phyloP scores from a whole-genome alignment of 768 basidiomycete genomes.

The Pisolithus tinctorius region DNA sequence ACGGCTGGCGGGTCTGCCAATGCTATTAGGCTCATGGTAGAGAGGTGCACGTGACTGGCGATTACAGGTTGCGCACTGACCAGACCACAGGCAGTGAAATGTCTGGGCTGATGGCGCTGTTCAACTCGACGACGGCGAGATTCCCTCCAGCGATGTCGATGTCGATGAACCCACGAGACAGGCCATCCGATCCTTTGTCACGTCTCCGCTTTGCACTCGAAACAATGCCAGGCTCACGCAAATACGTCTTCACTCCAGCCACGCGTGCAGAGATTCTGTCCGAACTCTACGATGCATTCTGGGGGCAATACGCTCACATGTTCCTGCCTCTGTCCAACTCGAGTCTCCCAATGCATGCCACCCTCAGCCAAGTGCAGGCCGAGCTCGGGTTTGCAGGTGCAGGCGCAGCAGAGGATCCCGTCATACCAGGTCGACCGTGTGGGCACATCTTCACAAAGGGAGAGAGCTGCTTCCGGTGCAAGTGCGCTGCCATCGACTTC shows the following conservation, averaged over 20 bases:
- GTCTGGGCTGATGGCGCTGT: slow-evolving; percentile 40
- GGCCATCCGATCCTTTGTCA: slow-evolving; percentile 55
- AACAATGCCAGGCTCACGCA: slow-evolving; percentile 73
- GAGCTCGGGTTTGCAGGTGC: slow-evolving; percentile 50
- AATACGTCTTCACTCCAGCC: slow-evolving; percentile 67
- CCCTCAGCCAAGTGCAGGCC: slow-evolving; percentile 66
- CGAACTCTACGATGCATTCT: slow-evolving; percentile 77
- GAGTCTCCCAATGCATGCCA: slow-evolving; percentile 54
- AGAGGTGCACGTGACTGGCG: slow-evolving; percentile 1
- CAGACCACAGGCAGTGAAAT: slow-evolving; percentile 13
- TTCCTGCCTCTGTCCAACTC: slow-evolving; percentile 65
- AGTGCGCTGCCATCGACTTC: slow-evolving; percentile 44
- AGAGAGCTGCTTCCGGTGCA: slow-evolving; percentile 91
- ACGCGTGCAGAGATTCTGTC: slow-evolving; percentile 77
- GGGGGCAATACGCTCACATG: slow-evolving; percentile 66
- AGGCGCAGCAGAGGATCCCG: slow-evolving; percentile 51
- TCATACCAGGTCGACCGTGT: slow-evolving; percentile 69
- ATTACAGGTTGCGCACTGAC: background rate
- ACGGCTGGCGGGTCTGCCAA: slow-evolving; percentile 60
- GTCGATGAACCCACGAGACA: slow-evolving; percentile 50
- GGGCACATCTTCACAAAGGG: slow-evolving; percentile 86
- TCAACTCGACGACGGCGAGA: slow-evolving; percentile 38
- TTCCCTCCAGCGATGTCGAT: slow-evolving; percentile 47
- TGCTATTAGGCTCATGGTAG: slow-evolving; percentile 16
- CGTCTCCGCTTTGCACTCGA: slow-evolving; percentile 73